Conservation (phyloP, 2,329 filamentous ascomycete genomes). For the Niveomyces coronatus region DNA sequence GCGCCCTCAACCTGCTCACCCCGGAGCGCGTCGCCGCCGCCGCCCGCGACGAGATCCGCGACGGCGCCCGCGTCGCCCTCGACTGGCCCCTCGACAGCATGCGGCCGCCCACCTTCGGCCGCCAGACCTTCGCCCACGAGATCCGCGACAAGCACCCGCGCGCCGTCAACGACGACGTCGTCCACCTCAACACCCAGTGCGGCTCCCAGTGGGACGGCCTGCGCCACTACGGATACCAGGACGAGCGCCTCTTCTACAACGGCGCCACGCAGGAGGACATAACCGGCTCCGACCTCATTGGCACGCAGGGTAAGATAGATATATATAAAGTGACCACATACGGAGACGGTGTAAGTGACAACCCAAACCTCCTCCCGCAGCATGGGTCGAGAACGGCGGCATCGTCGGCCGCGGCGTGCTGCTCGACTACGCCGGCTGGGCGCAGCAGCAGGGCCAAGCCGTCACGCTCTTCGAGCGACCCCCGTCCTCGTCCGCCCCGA, state of each 20-base stretch:
- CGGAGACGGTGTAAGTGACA: background rate
- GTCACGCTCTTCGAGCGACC: slow-evolving; percentile 32
- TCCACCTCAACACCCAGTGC: slow-evolving; percentile 27
- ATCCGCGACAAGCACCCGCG: slow-evolving; percentile 19
- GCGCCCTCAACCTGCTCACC: slow-evolving; percentile 45
- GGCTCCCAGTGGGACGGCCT: slow-evolving; percentile 31
- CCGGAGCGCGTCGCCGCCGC: slow-evolving; percentile 16
- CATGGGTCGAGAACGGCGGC: slow-evolving; percentile 27
- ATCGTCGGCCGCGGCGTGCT: slow-evolving; percentile 41
- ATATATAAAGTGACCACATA: background rate
- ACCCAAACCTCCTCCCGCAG: slow-evolving; percentile 4
- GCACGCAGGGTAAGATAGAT: slow-evolving; percentile 21
- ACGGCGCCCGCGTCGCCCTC: slow-evolving; percentile 21
- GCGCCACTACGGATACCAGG: slow-evolving; percentile 28
- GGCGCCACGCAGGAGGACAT: slow-evolving; percentile 32
- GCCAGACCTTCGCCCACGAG: slow-evolving; percentile 20
- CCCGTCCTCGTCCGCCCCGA: too few species aligned
- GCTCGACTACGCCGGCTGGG: slow-evolving; percentile 41
- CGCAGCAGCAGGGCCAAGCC: slow-evolving; percentile 23
- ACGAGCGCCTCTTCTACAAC: slow-evolving; percentile 24
- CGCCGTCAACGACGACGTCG: slow-evolving; percentile 22
- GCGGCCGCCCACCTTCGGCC: slow-evolving; percentile 23
- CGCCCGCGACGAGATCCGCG: slow-evolving; percentile 19
- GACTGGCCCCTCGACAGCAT: slow-evolving; percentile 25
- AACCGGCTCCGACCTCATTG: slow-evolving; percentile 20